phyloP scores from a whole-genome alignment of 192 early-diverging fungal species.

The Rhizoclosmatium globosum region DNA sequence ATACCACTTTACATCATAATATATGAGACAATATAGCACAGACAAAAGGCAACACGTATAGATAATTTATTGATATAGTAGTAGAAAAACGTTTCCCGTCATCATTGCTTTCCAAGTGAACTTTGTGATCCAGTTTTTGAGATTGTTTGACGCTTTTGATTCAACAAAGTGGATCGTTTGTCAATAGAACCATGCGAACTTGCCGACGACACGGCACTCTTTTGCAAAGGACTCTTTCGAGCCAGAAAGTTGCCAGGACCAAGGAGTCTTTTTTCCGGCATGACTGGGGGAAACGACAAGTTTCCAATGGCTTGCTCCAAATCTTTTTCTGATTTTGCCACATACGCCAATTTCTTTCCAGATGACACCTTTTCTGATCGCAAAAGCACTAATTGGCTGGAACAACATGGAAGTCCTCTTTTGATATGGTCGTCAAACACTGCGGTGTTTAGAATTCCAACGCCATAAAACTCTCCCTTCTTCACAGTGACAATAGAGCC shows the following conservation, averaged over 20 bases:
- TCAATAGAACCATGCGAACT: background rate
- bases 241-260: background rate
- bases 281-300: background rate
- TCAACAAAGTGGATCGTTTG: slow-evolving; percentile 1
- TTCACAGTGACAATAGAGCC: slow-evolving; percentile 37
- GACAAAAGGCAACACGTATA: too few relatives aligned
- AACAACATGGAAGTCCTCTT: slow-evolving; percentile 21
- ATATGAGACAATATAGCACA: too few relatives aligned
- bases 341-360: background rate
- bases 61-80: too few relatives aligned
- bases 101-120: too few relatives aligned
- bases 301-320: slow-evolving; percentile 8
- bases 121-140: too few relatives aligned
- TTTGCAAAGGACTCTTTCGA: background rate
- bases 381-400: slow-evolving; percentile 21
- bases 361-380: slow-evolving; percentile 22
- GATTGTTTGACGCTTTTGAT: too few relatives aligned
- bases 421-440: slow-evolving; percentile 35
- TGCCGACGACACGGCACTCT: background rate
- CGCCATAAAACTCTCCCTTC: slow-evolving; percentile 32
- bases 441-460: slow-evolving; percentile 31
- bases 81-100: too few relatives aligned
- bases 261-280: slow-evolving; percentile 3
- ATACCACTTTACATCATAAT: too few relatives aligned
- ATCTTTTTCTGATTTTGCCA: background rate